Evolutionary conservation across 768 basidiomycete genomes (phyloP), one percentile per base, ranked within the genome.

Genomic region (Rhizopogon vulgaris): DNA sequence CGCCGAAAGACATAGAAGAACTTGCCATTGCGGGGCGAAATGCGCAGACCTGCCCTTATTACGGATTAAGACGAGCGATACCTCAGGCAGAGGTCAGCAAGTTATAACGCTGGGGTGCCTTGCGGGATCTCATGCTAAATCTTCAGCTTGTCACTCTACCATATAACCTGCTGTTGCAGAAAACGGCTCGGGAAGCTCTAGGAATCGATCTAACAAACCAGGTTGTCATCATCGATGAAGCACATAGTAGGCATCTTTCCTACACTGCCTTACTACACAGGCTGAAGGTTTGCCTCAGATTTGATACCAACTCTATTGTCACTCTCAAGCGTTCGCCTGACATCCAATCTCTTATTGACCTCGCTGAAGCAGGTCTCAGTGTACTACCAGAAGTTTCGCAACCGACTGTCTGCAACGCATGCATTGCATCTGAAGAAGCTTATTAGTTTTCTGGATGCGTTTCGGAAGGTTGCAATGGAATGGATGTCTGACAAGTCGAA

Each of bases 1-100:
- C 79, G 2, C 90, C 94, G 0, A 91, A 90, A 64, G 95, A 96
- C 57, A 96, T 99, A 4, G 95, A 98, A 65, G 94, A 97, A 58
- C 78, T 98, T 14, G 89, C 90, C 6, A 66, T 66, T 7, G 71
- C 83, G 1, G 96, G 96, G 2, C 77, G 80, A 48, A 72, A 81
- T 45, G 69, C 79, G 1, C 73, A 83, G 41, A 84, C 81, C 8
- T 99, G 95, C 64, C 91, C 95, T 0, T 99, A 98, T 69, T 99
- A 97, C 66, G 92, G 88, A 3, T 87, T 92, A 7, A 74, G 96
- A 39, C 73, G 79, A 49, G 93, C 94, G 12, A 92, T 97, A 49
- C 82, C 86, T 36, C 90, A 92, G 63, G 92, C 95, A 30, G 88
- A 98, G 77, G 91, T 92, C 55, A 39, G 75, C 55, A 30, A 9